phyloP scores from a whole-genome alignment of 495 filamentous ascomycete species.

The Jackrogersella minutella region DNA sequence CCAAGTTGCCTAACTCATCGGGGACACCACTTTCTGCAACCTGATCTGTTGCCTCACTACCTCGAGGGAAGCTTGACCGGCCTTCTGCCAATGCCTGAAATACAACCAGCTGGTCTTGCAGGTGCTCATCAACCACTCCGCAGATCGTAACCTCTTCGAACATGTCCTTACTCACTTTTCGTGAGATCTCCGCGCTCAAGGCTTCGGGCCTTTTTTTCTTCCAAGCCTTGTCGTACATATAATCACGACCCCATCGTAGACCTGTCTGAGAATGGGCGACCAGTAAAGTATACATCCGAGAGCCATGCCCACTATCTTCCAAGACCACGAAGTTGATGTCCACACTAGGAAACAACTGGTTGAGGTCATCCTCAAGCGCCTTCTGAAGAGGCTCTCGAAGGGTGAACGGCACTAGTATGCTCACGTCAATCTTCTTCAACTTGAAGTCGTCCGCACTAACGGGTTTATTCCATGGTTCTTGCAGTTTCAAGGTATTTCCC shows the following conservation, averaged over 20 bases:
- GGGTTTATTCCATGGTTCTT: slow-evolving; percentile 46
- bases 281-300: slow-evolving; percentile 74
- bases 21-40: slow-evolving; percentile 14
- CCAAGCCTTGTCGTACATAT: slow-evolving; percentile 58
- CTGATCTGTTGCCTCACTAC: neutral
- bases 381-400: slow-evolving; percentile 54
- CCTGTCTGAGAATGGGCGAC: slow-evolving; percentile 72
- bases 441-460: slow-evolving; percentile 40
- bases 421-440: slow-evolving; percentile 67
- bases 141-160: slow-evolving; percentile 62
- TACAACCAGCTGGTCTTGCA: slow-evolving; percentile 82
- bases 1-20: neutral
- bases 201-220: slow-evolving; percentile 54
- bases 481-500: slow-evolving; percentile 55
- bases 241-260: slow-evolving; percentile 72
- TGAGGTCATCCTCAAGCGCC: slow-evolving; percentile 48
- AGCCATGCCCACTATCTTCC: slow-evolving; percentile 67
- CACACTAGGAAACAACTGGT: slow-evolving; percentile 52
- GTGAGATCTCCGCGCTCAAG: slow-evolving; percentile 50
- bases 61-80: slow-evolving; percentile 50
- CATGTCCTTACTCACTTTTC: slow-evolving; percentile 65
- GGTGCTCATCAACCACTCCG: slow-evolving; percentile 70
- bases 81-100: slow-evolving; percentile 79
- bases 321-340: slow-evolving; percentile 57
- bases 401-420: slow-evolving; percentile 59